Evolutionary conservation across 306 rosid genomes (phyloP).

Genomic region (Lithocarpus polystachyus): DNA sequence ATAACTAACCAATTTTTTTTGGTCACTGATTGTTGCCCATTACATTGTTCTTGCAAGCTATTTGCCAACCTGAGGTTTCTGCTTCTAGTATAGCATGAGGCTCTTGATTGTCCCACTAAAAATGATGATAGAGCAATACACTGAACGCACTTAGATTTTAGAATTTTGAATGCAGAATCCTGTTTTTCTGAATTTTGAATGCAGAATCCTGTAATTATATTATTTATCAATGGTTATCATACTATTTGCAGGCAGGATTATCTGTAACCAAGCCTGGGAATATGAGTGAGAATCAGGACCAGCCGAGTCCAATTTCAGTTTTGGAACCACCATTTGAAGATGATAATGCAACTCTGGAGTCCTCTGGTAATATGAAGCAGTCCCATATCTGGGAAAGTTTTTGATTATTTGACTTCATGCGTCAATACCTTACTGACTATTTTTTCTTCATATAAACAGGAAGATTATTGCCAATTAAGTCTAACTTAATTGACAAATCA

Average conservation of each 20-base stretch:
- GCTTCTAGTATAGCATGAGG: conserved; percentile 1
- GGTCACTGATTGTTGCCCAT: neutral
- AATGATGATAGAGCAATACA: conserved; percentile 7
- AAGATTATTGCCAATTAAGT: conserved; percentile 34
- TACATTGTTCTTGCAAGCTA: neutral
- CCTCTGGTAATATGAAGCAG: conserved; percentile 36
- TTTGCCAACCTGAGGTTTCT: neutral
- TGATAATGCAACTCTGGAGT: conserved; percentile 44
- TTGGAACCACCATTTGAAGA: conserved; percentile 68
- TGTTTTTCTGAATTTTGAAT: neutral
- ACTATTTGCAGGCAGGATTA: conserved; percentile 58
- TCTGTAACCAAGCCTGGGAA: conserved; percentile 44
- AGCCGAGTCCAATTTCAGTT: conserved; percentile 91
- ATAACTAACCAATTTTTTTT: neutral
- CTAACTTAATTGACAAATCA: conserved; percentile 90
- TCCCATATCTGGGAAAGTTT: conserved; percentile 4
- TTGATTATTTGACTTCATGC: neutral
- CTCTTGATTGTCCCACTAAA: conserved; percentile 8
- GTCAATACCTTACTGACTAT: neutral
- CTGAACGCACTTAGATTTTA: conserved; percentile 5
- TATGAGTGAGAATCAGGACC: conserved; percentile 60
- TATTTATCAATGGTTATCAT: conserved; percentile 21
- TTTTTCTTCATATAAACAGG: conserved; percentile 40
- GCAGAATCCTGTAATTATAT: neutral
- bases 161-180: neutral